A percentile compares a stretch with the other conserved stretches of the same genome.
Conservation (phyloP, 2,329 filamentous ascomycete genomes). For the Botryotinia narcissicola region DNA sequence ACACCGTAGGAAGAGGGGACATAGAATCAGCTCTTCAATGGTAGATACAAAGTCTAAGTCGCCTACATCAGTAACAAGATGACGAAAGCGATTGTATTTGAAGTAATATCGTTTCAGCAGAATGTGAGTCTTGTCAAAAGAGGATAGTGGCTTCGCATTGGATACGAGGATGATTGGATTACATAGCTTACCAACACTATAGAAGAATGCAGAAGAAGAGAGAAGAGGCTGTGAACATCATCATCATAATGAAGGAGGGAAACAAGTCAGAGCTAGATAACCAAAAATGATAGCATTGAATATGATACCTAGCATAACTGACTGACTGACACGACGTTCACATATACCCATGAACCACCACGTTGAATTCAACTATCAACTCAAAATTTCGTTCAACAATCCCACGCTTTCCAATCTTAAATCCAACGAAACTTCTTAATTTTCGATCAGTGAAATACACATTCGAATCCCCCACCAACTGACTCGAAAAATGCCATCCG, state of each 20-base stretch:
- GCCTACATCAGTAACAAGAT: not conserved
- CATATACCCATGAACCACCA: not conserved
- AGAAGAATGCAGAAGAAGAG: not conserved
- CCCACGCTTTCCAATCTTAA: not conserved
- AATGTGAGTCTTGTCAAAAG: not conserved
- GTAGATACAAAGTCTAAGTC: not conserved
- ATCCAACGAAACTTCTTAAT: not conserved
- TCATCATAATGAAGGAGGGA: not conserved
- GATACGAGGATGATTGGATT: not conserved
- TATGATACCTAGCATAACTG: not conserved
- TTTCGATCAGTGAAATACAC: no score
- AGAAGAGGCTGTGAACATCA: not conserved
- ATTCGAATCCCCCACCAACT: no score
- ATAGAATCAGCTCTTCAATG: not conserved
- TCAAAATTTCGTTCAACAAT: accelerated
- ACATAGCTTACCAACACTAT: not conserved
- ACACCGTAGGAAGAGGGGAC: not conserved
- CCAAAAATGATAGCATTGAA: not conserved
- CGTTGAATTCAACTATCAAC: not conserved
- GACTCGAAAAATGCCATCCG: no score
- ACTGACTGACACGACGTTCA: not conserved
- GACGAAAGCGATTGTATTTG: not conserved
- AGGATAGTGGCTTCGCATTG: not conserved
- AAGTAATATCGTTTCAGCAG: not conserved
- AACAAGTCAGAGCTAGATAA: not conserved